phyloP scores from a whole-genome alignment of 1,139 yeast species.

The Lodderomyces beijingensis region DNA sequence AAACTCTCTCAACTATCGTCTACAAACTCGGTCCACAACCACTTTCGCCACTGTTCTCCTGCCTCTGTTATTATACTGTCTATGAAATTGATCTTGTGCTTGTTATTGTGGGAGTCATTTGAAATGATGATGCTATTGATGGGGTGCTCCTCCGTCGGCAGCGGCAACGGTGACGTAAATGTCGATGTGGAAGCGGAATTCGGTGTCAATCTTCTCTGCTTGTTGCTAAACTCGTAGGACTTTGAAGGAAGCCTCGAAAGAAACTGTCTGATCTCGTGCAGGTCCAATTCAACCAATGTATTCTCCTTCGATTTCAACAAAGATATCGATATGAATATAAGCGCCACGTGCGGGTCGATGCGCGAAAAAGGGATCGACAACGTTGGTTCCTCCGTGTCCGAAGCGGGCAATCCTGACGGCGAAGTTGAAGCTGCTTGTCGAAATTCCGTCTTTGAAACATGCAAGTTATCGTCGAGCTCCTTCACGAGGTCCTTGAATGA shows the following conservation, averaged over 20 bases:
- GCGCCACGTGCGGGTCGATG: conserved; percentile 74
- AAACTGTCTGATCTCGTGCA: conserved; percentile 80
- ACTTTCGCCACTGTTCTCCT: conserved; percentile 84
- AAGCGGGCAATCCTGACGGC: conserved; percentile 2
- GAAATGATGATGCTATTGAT: conserved; percentile 22
- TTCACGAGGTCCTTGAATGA: conserved; percentile 32
- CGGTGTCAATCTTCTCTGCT: conserved; percentile 12
- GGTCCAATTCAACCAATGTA: conserved; percentile 79
- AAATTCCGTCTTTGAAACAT: conserved; percentile 6
- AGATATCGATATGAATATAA: conserved; percentile 73
- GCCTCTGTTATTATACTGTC: conserved; percentile 73
- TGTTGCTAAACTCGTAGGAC: conserved; percentile 28
- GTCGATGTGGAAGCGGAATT: conserved; percentile 14
- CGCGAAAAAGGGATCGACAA: conserved; percentile 54
- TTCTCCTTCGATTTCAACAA: conserved; percentile 76
- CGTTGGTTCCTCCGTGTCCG: conserved; percentile 5
- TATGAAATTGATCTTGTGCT: conserved; percentile 50
- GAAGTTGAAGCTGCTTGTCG: conserved; percentile 1
- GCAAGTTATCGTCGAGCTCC: conserved; percentile 19
- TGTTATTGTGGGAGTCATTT: conserved; percentile 27
- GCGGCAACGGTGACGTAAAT: conserved; percentile 11
- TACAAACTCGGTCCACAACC: conserved; percentile 71
- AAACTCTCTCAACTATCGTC: conserved; percentile 37
- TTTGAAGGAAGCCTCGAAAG: conserved; percentile 53
- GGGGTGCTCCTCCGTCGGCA: conserved; percentile 4